Base-by-base conservation (phyloP, 495 filamentous ascomycete species). In the Aspergillus sclerotioniger region DNA sequence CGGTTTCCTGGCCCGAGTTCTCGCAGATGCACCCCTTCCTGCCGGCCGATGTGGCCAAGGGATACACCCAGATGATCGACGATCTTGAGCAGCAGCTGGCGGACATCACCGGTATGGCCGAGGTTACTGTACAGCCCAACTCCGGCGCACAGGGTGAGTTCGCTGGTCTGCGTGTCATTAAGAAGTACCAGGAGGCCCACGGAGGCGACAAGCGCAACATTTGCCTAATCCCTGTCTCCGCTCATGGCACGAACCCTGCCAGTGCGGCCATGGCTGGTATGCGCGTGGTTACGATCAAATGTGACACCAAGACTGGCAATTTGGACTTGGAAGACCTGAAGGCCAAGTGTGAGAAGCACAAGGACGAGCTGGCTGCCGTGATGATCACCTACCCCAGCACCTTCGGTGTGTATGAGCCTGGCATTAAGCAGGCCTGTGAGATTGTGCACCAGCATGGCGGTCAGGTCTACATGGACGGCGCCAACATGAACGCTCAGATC, bases 381-480 rank as follows among this genome's bases (percentile, higher is more conserved):
- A 98, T 98, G 94, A 86, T 98, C 69, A 98, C 94, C 35, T 98
- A 98, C 73, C 94, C 94, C 16, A 96, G 90, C 75, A 98, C 94
- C 0, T 98, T 90, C 61, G 94, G 94, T 64, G 90, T 98, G 8
- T 98, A 95, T 67, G 94, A 98, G 76, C 93, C 95, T 7, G 80
- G 87, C 62, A 83, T 96, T 70, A 96, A 91, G 79, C 82, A 89
- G 65, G 94, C 86, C 13, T 96, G 91, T 69, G 77, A 89, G 39
- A 78, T 95, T 35, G 91, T 98, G 6, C 95, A 98, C 73, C 66
- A 86, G 59, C 78, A 94, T 66, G 95, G 95, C 48, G 94, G 94
- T 16, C 91, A 96, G 68, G 94, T 98, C 25, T 98, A 97, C 77
- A 97, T 98, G 94, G 94, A 98, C 73, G 94, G 94, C 54, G 94